phyloP scores from a whole-genome alignment of 345 rosid species.

The Hevea brasiliensis region DNA sequence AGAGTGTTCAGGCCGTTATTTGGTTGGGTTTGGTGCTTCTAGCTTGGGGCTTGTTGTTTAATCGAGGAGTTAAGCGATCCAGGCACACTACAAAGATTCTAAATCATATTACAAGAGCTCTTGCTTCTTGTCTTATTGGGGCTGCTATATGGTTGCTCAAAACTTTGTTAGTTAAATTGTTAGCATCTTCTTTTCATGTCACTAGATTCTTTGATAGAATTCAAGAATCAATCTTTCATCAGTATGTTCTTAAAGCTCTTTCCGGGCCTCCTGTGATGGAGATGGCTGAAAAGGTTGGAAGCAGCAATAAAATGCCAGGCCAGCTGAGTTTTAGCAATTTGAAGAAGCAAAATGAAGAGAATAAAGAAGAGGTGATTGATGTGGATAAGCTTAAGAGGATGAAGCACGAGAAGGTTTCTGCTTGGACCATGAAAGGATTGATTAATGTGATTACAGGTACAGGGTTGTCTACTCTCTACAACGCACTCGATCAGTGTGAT shows the following conservation, averaged over 20 bases:
- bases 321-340: constrained; percentile 48
- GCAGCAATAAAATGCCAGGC: constrained; percentile 23
- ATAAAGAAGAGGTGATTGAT: constrained; percentile 56
- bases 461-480: constrained; percentile 42
- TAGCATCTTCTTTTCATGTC: constrained; percentile 57
- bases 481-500: constrained; percentile 38
- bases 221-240: constrained; percentile 67
- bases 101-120: constrained; percentile 40
- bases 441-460: constrained; percentile 50
- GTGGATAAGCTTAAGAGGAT: constrained; percentile 63
- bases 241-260: constrained; percentile 49
- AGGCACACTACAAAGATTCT: constrained; percentile 33
- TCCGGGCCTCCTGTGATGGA: constrained; percentile 65
- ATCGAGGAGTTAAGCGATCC: constrained; percentile 44
- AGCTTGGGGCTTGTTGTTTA: constrained; percentile 55
- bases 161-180: constrained; percentile 48
- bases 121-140: constrained; percentile 45
- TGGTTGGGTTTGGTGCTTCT: constrained; percentile 53
- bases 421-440: constrained; percentile 77
- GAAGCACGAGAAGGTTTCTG: constrained; percentile 59
- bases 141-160: constrained; percentile 54
- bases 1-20: constrained; percentile 47
- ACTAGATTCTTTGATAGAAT: constrained; percentile 60
- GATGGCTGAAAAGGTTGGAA: constrained; percentile 38
- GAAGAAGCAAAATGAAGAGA: constrained; percentile 27